Conservation (phyloP, 176 grass and related monocot species). For the Thalia dealbata region DNA sequence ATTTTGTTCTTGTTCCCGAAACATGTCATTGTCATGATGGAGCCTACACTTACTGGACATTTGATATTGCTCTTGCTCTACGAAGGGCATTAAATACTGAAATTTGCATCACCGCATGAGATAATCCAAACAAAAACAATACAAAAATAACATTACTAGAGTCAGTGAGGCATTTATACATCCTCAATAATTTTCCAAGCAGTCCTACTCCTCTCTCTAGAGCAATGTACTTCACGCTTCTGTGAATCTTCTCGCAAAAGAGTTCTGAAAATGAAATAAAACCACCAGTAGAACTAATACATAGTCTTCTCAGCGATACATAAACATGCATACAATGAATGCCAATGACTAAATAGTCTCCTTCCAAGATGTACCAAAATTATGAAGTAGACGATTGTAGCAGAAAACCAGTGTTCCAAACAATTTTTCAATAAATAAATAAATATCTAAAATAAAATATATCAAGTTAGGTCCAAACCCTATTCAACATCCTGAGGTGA, state of each 20-base stretch:
- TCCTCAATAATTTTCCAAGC: conserved; percentile 85
- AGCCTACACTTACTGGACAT: conserved; percentile 75
- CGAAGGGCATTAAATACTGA: conserved; percentile 93
- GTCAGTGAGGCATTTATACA: conserved; percentile 25
- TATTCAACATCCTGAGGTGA: too few relatives aligned
- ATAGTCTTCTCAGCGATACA: conserved; percentile 14
- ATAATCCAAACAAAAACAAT: neutral
- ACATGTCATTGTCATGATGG: conserved; percentile 75
- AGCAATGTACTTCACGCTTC: conserved; percentile 66
- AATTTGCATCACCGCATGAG: conserved; percentile 18
- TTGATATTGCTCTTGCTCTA: conserved; percentile 77
- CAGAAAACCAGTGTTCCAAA: too few relatives aligned
- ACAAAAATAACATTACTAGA: neutral
- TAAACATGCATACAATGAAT: neutral
- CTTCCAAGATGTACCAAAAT: neutral
- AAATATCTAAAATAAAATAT: too few relatives aligned
- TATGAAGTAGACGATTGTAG: neutral
- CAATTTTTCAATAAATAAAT: too few relatives aligned
- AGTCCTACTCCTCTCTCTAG: conserved; percentile 78
- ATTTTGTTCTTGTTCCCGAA: conserved; percentile 81
- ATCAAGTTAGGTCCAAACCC: too few relatives aligned
- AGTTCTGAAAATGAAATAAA: conserved; percentile 39
- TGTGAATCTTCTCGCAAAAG: conserved; percentile 52
- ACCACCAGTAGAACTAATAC: conserved; percentile 8
- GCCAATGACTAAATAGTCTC: neutral